Evolutionary conservation across 176 grass and related monocot species (phyloP), one percentile per base, ranked within the genome.

Genomic region (Metroxylon sagu): DNA sequence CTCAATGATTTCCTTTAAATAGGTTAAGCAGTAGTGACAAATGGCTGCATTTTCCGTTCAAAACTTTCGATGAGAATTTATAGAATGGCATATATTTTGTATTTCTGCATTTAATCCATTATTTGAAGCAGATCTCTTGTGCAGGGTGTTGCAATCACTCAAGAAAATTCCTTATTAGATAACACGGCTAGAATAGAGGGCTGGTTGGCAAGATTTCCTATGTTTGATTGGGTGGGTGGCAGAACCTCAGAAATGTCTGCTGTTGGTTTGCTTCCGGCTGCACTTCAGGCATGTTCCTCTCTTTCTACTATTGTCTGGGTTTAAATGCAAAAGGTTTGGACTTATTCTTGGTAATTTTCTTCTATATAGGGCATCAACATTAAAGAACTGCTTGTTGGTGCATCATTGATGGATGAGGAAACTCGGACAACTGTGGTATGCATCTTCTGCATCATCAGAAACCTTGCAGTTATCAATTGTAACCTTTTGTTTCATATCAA

Each of bases 201-300:
- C 65, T 99, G 94, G 94, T 66, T 99, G 70, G 94, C 85, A 73
- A 72, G 85, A 60, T 99, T 99, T 84, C 88, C 94, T 48, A 99
- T 99, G 94, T 99, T 93, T 83, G 94, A 99, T 50, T 99, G 94
- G 94, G 85, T 93, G 51, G 94, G 94, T 81, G 94, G 94, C 21
- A 85, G 94, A 81, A 93, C 94, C 31, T 99, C 94, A 49, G 94
- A 99, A 83, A 79, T 98, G 85, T 99, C 94, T 65, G 84, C 88
- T 62, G 94, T 99, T 66, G 94, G 94, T 74, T 71, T 93, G 62
- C 94, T 99, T 69, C 88, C 94, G 71, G 94, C 94, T 71, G 84
- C 94, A 57, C 79, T 93, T 50, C 88, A 99, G 85, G 94, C 72
- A 43, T 64, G 57, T 76, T 60, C 50, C 59, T 68, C 27, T 51